These are phyloP conservation scores for Cyberlindnera saturnus DNA, from an alignment of 805 yeast species.

Conservation along the genomic window DNA sequence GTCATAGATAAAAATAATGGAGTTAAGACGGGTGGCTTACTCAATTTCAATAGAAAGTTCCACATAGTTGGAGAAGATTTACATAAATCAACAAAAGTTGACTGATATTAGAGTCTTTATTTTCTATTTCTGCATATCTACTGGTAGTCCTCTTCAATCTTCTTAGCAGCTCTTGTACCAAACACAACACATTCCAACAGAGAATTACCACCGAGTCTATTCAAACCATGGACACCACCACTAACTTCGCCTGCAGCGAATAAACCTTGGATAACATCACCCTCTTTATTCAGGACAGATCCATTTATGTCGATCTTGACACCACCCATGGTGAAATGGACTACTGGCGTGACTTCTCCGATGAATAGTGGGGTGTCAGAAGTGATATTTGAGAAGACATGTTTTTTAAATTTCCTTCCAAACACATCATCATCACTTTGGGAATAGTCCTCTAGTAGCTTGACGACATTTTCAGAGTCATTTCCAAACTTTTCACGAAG, in stretches of 20 bases:
- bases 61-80: slow-evolving; percentile 38
- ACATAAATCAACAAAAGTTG: slow-evolving; percentile 6
- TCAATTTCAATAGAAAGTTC: slow-evolving; percentile 59
- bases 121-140: background rate
- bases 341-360: slow-evolving; percentile 54
- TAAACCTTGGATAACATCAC: slow-evolving; percentile 33
- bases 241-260: slow-evolving; percentile 64
- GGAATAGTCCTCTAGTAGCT: slow-evolving; percentile 17
- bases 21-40: slow-evolving; percentile 52
- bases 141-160: background rate
- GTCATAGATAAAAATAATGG: slow-evolving; percentile 33
- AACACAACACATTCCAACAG: slow-evolving; percentile 34
- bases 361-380: slow-evolving; percentile 31
- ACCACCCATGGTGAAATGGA: slow-evolving; percentile 69
- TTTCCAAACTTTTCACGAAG: slow-evolving; percentile 25
- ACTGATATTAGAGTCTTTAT: background rate
- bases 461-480: slow-evolving; percentile 16
- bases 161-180: slow-evolving; percentile 45
- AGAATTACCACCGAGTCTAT: slow-evolving; percentile 37
- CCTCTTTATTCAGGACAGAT: slow-evolving; percentile 33
- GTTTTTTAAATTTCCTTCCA: slow-evolving; percentile 30
- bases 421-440: slow-evolving; percentile 25
- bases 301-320: slow-evolving; percentile 45
- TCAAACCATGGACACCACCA: slow-evolving; percentile 64
- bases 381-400: slow-evolving; percentile 25